phyloP scores from a whole-genome alignment of 1,284 basidiomycete genomes.

The Leccinum variabile region DNA sequence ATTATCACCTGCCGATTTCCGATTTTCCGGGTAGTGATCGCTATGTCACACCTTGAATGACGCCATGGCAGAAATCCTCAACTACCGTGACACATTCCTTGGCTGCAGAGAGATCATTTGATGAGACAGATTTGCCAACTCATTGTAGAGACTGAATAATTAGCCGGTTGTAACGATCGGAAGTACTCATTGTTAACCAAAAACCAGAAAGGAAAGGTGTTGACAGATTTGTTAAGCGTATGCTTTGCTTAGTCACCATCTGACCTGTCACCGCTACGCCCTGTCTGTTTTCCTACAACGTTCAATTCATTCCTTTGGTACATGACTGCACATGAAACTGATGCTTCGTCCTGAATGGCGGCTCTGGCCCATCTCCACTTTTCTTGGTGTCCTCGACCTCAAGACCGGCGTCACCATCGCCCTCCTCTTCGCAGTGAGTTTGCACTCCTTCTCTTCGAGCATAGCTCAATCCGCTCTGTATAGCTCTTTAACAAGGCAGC shows the following conservation, averaged over 20 bases:
- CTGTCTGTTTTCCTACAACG: constrained; percentile 2
- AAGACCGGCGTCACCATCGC: constrained; percentile 87
- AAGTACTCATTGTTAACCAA: too few relatives aligned
- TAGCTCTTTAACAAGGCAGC: constrained; percentile 98
- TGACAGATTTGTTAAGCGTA: too few relatives aligned
- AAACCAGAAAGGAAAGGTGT: too few relatives aligned
- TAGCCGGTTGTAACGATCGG: too few relatives aligned
- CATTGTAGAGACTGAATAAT: background rate
- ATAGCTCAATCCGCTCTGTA: constrained; percentile 5
- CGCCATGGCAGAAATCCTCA: background rate
- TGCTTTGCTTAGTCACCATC: background rate
- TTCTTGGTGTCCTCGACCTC: constrained; percentile 82
- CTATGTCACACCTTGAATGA: too few relatives aligned
- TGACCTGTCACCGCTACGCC: background rate
- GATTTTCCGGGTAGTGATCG: too few relatives aligned
- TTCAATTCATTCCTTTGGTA: constrained; percentile 24
- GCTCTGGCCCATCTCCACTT: constrained; percentile 77
- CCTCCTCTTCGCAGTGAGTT: constrained; percentile 80
- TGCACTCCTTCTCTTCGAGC: constrained; percentile 1
- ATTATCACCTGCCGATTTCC: too few relatives aligned
- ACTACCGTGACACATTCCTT: background rate
- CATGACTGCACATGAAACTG: constrained; percentile 62
- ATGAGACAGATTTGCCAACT: background rate
- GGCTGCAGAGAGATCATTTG: too few relatives aligned
- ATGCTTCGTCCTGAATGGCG: constrained; percentile 78